A percentile compares a stretch with the other conserved stretches of the same genome.
Conservation (phyloP, 495 filamentous ascomycete genomes). For the Penicillium steckii region DNA sequence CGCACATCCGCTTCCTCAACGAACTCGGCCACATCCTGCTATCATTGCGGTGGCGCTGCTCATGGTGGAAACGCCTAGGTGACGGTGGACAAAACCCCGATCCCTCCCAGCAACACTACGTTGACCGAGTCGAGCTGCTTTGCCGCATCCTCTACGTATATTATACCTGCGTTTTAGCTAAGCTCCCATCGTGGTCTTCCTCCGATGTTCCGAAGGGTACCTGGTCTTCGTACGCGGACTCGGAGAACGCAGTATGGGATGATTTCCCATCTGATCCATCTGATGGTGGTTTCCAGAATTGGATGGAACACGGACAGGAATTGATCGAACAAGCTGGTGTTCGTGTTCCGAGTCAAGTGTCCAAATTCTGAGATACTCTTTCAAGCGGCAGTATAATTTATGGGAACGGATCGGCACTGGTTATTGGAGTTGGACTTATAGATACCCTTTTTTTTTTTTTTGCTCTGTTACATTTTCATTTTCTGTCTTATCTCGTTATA, state of each 20-base stretch:
- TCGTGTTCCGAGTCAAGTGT: conserved; percentile 35
- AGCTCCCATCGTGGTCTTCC: conserved; percentile 44
- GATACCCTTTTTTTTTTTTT: conserved; percentile 38
- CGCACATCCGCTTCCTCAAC: conserved; percentile 41
- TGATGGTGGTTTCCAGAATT: conserved; percentile 41
- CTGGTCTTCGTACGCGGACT: conserved; percentile 47
- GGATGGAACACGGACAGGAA: conserved; percentile 42
- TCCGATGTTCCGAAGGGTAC: conserved; percentile 41
- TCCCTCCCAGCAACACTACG: conserved; percentile 44
- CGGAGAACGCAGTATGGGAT: conserved; percentile 43
- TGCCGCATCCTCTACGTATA: conserved; percentile 51
- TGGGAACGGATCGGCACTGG: conserved; percentile 18
- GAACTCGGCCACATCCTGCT: conserved; percentile 48
- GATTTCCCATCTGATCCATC: conserved; percentile 44
- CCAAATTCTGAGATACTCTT: conserved; percentile 21
- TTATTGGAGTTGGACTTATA: conserved; percentile 32
- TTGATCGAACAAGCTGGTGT: conserved; percentile 47
- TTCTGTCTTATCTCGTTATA: conserved; percentile 9
- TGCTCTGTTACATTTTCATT: conserved; percentile 14
- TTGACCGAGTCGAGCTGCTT: conserved; percentile 47
- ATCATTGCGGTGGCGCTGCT: conserved; percentile 49
- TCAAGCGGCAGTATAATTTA: background rate
- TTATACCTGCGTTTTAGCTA: conserved; percentile 48
- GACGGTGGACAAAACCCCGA: conserved; percentile 44
- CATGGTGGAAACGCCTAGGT: conserved; percentile 50